Evolutionary conservation across 2,329 filamentous ascomycete species (phyloP).

Genomic region (Colletotrichum theobromicola): DNA sequence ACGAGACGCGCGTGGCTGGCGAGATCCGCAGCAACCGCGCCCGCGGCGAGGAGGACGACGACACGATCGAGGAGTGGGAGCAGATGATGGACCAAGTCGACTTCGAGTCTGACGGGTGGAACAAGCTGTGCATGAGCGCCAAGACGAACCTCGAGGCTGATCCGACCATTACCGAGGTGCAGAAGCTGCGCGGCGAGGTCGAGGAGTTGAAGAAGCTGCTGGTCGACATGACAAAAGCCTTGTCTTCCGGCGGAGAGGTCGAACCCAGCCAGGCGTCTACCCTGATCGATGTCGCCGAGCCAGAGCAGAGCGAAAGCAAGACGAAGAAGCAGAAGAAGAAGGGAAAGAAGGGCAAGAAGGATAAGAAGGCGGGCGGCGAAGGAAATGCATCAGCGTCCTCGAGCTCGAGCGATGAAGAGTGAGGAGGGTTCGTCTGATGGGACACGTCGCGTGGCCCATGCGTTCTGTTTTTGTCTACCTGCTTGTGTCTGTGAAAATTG

Average conservation of each 20-base stretch:
- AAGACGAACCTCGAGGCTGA: constrained; percentile 86
- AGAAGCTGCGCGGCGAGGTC: constrained; percentile 62
- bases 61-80: constrained; percentile 92
- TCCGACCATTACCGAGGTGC: constrained; percentile 72
- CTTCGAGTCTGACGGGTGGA: constrained; percentile 86
- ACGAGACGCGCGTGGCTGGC: constrained; percentile 70
- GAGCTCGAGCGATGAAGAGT: constrained; percentile 13
- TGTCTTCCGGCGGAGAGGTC: constrained; percentile 8
- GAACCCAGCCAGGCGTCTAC: background rate
- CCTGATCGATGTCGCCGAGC: constrained; percentile 3
- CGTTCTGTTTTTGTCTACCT: background rate
- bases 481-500: background rate
- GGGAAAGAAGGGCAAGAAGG: constrained; percentile 14
- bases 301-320: background rate
- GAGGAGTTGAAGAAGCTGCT: constrained; percentile 60
- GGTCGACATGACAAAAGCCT: constrained; percentile 27
- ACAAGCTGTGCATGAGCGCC: constrained; percentile 75
- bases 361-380: background rate
- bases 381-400: background rate
- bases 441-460: background rate
- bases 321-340: constrained; percentile 4
- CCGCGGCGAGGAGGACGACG: constrained; percentile 87
- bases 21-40: constrained; percentile 75
- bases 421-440: background rate
- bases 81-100: constrained; percentile 75